A percentile compares a stretch with the other conserved stretches of the same genome.
Evolutionary conservation across 495 filamentous ascomycete species (phyloP).

Genomic region (Thozetella sp.): DNA sequence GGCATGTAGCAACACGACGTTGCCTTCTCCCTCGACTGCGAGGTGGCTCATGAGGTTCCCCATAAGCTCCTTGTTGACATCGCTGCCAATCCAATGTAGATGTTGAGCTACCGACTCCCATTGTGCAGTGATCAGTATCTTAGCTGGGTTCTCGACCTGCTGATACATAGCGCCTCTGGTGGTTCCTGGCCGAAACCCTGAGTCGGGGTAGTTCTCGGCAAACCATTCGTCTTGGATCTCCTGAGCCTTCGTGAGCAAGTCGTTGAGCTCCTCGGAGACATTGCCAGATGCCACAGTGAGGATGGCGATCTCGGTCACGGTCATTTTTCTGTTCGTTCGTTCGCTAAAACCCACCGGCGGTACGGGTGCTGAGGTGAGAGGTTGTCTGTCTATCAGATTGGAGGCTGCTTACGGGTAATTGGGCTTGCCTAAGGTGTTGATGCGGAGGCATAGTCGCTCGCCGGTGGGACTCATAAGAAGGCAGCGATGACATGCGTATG

Average conservation of each 20-base stretch:
- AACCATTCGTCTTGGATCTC: conserved; percentile 35
- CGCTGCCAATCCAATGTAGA: conserved; percentile 44
- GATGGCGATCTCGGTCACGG: conserved; percentile 55
- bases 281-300: conserved; percentile 31
- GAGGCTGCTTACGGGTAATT: no score
- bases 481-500: no score
- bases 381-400: no score
- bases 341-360: background rate
- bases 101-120: conserved; percentile 53
- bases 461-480: no score
- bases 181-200: conserved; percentile 12
- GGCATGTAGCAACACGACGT: conserved; percentile 39
- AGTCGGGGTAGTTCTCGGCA: conserved; percentile 26
- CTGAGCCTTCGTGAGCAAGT: conserved; percentile 23
- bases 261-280: conserved; percentile 19
- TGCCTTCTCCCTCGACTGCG: conserved; percentile 29
- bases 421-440: no score
- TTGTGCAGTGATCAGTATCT: conserved; percentile 48
- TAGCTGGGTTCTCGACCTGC: conserved; percentile 47
- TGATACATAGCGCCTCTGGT: conserved; percentile 36
- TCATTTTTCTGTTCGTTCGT: conserved; percentile 36
- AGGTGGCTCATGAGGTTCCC: conserved; percentile 19
- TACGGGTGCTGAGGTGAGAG: background rate
- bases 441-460: no score
- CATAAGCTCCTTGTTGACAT: conserved; percentile 27